A percentile compares a stretch with the other conserved stretches of the same genome.
phyloP scores from a whole-genome alignment of 345 rosid species.

The Pistacia vera region DNA sequence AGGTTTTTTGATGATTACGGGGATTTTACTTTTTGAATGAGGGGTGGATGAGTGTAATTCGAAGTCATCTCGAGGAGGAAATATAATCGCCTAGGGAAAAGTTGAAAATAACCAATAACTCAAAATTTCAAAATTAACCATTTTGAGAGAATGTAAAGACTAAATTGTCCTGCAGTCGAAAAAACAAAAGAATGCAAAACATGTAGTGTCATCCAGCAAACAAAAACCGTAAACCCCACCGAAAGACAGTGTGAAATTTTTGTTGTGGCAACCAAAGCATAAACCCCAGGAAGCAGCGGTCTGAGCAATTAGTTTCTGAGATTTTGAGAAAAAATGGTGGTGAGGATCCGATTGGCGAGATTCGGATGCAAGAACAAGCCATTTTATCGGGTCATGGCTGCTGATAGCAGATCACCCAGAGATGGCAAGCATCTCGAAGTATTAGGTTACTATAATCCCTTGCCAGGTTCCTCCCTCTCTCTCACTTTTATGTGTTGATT shows the following conservation, averaged over 20 bases:
- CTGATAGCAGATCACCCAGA: slow-evolving; percentile 80
- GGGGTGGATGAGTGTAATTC: too few species aligned
- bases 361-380: slow-evolving; percentile 79
- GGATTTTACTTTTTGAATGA: too few species aligned
- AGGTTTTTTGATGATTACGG: too few species aligned
- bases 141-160: too few species aligned
- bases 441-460: slow-evolving; percentile 76
- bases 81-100: too few species aligned
- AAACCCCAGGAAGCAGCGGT: not conserved
- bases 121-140: too few species aligned
- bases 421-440: slow-evolving; percentile 91
- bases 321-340: slow-evolving; percentile 64
- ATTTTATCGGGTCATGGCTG: slow-evolving; percentile 75
- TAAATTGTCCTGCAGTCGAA: too few species aligned
- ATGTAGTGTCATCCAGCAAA: too few species aligned
- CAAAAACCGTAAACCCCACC: not conserved
- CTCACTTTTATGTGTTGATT: too few species aligned
- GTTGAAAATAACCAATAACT: too few species aligned
- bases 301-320: not conserved
- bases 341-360: slow-evolving; percentile 71
- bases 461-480: slow-evolving; percentile 50
- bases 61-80: too few species aligned
- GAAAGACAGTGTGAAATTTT: not conserved
- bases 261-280: not conserved
- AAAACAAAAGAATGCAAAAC: too few species aligned